Evolutionary conservation across 768 basidiomycete species (phyloP).

Genomic region (Xerocomellus dryophilus): DNA sequence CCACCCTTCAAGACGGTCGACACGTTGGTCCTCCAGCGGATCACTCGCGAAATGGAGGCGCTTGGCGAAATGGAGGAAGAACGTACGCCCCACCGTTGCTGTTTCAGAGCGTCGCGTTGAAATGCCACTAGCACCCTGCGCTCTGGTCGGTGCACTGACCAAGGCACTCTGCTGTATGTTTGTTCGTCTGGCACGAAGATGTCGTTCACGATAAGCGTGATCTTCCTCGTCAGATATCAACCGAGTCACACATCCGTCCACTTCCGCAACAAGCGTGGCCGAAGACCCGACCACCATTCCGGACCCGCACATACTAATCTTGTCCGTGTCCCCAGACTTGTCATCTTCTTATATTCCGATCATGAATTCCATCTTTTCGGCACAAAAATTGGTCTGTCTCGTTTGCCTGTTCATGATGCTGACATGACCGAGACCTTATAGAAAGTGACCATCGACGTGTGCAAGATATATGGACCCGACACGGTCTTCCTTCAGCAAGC

Average conservation of each 20-base stretch:
- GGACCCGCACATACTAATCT: slow-evolving; percentile 64
- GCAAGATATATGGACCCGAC: slow-evolving; percentile 85
- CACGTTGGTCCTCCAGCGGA: slow-evolving; percentile 55
- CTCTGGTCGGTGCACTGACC: slow-evolving; percentile 84
- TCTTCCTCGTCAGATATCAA: slow-evolving; percentile 61
- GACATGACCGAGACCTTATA: slow-evolving; percentile 37
- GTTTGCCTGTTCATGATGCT: neutral
- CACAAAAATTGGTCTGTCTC: slow-evolving; percentile 83
- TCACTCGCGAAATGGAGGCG: slow-evolving; percentile 59
- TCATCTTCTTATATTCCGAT: slow-evolving; percentile 93
- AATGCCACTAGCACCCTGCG: slow-evolving; percentile 48
- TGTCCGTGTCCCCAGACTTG: slow-evolving; percentile 90
- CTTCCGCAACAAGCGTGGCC: slow-evolving; percentile 26
- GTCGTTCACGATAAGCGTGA: neutral
- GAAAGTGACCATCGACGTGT: slow-evolving; percentile 97
- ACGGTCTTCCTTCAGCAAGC: slow-evolving; percentile 98
- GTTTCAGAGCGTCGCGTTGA: slow-evolving; percentile 5
- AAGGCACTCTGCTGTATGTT: slow-evolving; percentile 87
- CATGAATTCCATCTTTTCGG: slow-evolving; percentile 99
- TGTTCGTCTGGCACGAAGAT: neutral
- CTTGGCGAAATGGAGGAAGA: slow-evolving; percentile 50
- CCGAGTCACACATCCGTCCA: slow-evolving; percentile 42
- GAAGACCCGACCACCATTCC: slow-evolving; percentile 35
- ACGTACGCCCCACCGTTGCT: slow-evolving; percentile 17
- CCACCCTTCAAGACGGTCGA: slow-evolving; percentile 81